phyloP scores from a whole-genome alignment of 2,329 filamentous ascomycete genomes.

The Sodiomyces alkalinus region DNA sequence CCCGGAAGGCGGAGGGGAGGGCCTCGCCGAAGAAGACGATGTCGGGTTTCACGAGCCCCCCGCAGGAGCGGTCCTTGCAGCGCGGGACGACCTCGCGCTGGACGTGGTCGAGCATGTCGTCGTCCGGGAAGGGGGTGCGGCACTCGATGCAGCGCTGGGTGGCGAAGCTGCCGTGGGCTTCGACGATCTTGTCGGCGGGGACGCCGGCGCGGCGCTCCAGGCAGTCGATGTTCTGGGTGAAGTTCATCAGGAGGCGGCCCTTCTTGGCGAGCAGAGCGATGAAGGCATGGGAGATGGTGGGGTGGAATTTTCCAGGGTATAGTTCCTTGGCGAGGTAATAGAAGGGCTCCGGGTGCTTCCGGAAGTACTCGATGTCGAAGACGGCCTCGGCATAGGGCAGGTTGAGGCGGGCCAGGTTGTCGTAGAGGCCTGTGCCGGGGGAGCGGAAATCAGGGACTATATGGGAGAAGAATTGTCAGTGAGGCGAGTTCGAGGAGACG shows the following conservation, averaged over 20 bases:
- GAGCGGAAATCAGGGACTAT: slow-evolving; percentile 88
- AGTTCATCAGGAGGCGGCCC: slow-evolving; percentile 65
- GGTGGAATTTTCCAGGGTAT: slow-evolving; percentile 77
- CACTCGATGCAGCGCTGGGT: slow-evolving; percentile 87
- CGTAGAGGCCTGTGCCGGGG: slow-evolving; percentile 83
- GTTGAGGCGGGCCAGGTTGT: slow-evolving; percentile 74
- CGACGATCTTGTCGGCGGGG: slow-evolving; percentile 64
- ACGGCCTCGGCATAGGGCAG: slow-evolving; percentile 84
- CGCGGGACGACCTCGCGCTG: slow-evolving; percentile 51
- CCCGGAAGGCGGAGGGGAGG: slow-evolving; percentile 26
- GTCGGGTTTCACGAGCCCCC: slow-evolving; percentile 78
- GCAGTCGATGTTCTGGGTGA: slow-evolving; percentile 97
- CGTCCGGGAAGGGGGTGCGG: slow-evolving; percentile 53
- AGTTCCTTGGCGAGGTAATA: slow-evolving; percentile 85
- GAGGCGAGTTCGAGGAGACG: too few relatives aligned
- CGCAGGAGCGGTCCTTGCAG: slow-evolving; percentile 47
- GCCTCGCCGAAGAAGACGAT: slow-evolving; percentile 88
- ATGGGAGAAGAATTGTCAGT: slow-evolving; percentile 11
- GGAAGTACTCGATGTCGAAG: slow-evolving; percentile 86
- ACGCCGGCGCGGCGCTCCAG: slow-evolving; percentile 80
- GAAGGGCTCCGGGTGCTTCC: slow-evolving; percentile 71
- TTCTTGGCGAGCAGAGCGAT: slow-evolving; percentile 70
- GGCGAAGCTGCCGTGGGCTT: slow-evolving; percentile 93
- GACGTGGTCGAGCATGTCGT: slow-evolving; percentile 59
- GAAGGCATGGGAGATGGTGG: slow-evolving; percentile 83